Conservation (phyloP, 192 early-diverging fungal species). For the Blastocladiella britannica region DNA sequence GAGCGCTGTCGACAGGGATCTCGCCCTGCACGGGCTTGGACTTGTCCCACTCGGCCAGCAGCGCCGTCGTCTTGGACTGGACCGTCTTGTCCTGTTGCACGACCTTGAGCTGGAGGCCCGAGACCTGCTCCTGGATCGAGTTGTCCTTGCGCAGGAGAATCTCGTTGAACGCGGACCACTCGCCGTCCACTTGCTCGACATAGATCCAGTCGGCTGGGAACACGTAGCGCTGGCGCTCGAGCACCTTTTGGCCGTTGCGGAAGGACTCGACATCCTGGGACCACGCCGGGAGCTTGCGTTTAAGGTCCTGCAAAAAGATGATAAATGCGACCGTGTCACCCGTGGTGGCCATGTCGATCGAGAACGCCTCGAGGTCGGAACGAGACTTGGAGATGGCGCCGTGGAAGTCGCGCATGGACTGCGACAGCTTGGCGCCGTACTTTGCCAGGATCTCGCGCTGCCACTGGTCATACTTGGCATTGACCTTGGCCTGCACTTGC, state of each 20-base stretch:
- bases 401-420: conserved; percentile 65
- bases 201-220: conserved; percentile 93
- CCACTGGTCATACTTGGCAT: conserved; percentile 93
- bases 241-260: conserved; percentile 70
- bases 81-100: conserved; percentile 76
- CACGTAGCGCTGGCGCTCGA: conserved; percentile 82
- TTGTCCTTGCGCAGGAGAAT: conserved; percentile 77
- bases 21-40: conserved; percentile 87
- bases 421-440: conserved; percentile 62
- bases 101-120: conserved; percentile 81
- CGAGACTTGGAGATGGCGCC: conserved; percentile 51
- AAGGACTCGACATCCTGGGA: conserved; percentile 61
- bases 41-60: conserved; percentile 80
- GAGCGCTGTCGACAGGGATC: conserved; percentile 65
- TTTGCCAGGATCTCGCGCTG: conserved; percentile 84
- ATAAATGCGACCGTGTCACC: conserved; percentile 82
- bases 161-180: conserved; percentile 93
- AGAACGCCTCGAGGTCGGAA: conserved; percentile 67
- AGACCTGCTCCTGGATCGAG: conserved; percentile 84
- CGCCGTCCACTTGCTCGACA: conserved; percentile 85
- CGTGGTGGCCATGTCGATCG: conserved; percentile 63
- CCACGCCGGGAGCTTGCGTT: conserved; percentile 61
- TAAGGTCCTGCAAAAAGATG: conserved; percentile 87
- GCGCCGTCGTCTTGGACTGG: conserved; percentile 59
- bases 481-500: conserved; percentile 96